Base-by-base conservation (phyloP, 2,329 filamentous ascomycete species). In the Aaosphaeria arxii region DNA sequence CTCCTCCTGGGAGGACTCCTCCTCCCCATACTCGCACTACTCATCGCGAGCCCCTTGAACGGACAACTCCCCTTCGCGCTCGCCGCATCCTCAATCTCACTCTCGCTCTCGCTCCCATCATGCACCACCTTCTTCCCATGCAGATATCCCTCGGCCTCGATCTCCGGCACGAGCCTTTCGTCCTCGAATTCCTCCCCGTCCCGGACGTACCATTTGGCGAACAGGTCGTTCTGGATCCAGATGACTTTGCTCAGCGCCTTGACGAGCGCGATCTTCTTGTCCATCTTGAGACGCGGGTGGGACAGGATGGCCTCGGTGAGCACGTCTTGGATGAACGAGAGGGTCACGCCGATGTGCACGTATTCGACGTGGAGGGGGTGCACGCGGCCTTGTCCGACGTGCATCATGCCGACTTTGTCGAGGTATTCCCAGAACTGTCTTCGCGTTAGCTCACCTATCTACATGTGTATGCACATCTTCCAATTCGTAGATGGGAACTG, bases 181-280 rank as follows among this genome's bases (percentile, higher is more conserved):
- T 77, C 73, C 28, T 63, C 69, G 51, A 71, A 78, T 67, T 89
- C 86, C 33, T 84, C 80, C 43, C 85, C 84, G 55, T 88, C 85
- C 32, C 80, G 77, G 33, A 88, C 81, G 59, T 90, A 88, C 85
- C 87, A 91, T 67, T 87, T 88, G n/a, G 88, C 86, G 67, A 92
- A 88, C 30, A 92, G 77, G 67, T 92, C 88, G 64, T 92, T 92
- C 70, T 92, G 89, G 56, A 92, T 91, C 88, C 88, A 92, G 55
- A 92, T 85, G 29, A 92, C 84, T 68, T 94, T 92, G 53, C 83
- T 83, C 24, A 92, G 75, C 1, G 89, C 88, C 64, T 86, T 88
- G 42, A 91, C 79, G 4, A 92, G 78, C 24, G 82, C 85, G 13
- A 87, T 84, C 72, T 91, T 91, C 69, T 81, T 80, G 48, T 78